A percentile compares a stretch with the other conserved stretches of the same genome.
Evolutionary conservation across 2,329 filamentous ascomycete genomes (phyloP).

Genomic region (Colletotrichum viniferum): DNA sequence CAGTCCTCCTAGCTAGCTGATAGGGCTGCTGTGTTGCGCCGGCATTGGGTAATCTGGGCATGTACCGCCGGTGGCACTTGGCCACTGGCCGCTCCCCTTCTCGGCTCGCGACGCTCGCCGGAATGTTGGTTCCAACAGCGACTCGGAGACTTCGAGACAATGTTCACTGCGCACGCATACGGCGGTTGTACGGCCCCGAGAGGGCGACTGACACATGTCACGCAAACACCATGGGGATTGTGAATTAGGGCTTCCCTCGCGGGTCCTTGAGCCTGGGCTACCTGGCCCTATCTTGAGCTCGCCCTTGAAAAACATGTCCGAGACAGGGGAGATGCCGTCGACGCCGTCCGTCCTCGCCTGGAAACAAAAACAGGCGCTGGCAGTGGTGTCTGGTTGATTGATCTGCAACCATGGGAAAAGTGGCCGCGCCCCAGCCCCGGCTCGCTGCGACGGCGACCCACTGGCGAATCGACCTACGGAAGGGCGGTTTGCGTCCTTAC

Average conservation of each 20-base stretch:
- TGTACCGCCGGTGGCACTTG: neutral
- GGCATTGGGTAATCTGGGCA: neutral
- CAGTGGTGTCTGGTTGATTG: neutral
- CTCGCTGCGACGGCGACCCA: neutral
- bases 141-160: neutral
- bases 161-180: neutral
- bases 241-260: slow-evolving; percentile 6
- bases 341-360: neutral
- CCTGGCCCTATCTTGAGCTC: neutral
- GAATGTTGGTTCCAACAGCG: neutral
- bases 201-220: slow-evolving; percentile 11
- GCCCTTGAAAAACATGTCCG: neutral
- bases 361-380: neutral
- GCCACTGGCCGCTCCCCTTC: neutral
- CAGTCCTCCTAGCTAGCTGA: neutral
- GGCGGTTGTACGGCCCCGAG: neutral
- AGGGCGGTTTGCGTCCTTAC: neutral
- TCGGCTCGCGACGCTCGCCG: neutral
- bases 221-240: neutral
- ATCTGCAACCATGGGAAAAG: slow-evolving; percentile 3
- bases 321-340: slow-evolving; percentile 8
- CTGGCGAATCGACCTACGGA: neutral
- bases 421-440: neutral
- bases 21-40: slow-evolving; percentile 1
- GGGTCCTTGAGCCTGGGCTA: neutral